Base-by-base conservation (phyloP, 1,139 yeast species). In the Candida albicans region DNA sequence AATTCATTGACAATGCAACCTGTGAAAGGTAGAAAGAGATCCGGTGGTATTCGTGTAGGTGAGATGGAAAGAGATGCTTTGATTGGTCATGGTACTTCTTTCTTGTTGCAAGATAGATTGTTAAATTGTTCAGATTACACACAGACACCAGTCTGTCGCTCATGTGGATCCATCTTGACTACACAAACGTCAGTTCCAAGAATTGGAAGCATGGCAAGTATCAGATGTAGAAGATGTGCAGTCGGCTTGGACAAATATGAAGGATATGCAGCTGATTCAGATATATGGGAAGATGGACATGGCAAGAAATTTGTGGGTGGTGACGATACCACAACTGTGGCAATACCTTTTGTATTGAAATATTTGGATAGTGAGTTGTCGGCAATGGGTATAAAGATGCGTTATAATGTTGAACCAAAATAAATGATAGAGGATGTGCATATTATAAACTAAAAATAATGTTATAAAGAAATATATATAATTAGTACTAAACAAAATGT, bases 41-140 rank as follows among this genome's bases (percentile, higher is more conserved):
- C 87, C 54, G 99, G 99, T 70, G 99, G 99, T 85, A 93, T 93
- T 57, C 96, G 99, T 78, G 96, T 93, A 34, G 99, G 99, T 65
- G 99, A 93, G 68, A 93, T 93, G 99, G 99, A 93, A 73, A 87
- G 99, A 73, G 99, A 93, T 76, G 99, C 99, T 2, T 75, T 93
- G 58, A 90, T 93, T 64, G 99, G 99, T 50, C 99, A 95, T 63
- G 99, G 99, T 70, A 86, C 99, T n/a, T 90, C 99, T 1, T 93
- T 81, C 81, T 73, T 93, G 59, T 74, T 93, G 55, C 99, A 93
- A 67, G 99, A 93, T 65, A 85, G 99, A 69, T 76, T 93, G 61
- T 77, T 95, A 65, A 93, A 95, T 68, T 90, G 96, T 64, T 87
- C 96, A 15, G 99, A 93, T 67, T 95, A 95, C 71, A 82, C 98